phyloP scores from a whole-genome alignment of 495 filamentous ascomycete genomes.

The Talaromyces proteolyticus region DNA sequence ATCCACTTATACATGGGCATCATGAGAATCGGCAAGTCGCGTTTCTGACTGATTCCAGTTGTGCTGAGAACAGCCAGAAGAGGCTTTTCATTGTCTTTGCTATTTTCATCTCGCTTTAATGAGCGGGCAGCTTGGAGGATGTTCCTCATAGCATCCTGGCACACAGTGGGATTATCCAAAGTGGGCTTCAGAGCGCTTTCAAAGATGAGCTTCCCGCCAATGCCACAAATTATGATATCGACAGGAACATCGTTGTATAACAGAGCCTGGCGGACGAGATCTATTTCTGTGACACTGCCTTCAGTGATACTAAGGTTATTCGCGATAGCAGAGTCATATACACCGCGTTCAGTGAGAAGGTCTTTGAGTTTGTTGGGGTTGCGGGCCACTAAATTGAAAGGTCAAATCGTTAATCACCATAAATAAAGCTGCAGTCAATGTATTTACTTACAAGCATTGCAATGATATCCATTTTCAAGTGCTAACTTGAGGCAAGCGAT shows the following conservation, averaged over 20 bases:
- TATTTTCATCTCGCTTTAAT: background rate
- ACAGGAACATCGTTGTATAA: background rate
- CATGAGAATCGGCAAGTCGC: constrained; percentile 27
- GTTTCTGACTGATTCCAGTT: constrained; percentile 20
- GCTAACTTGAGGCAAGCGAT: constrained; percentile 39
- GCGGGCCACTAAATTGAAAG: background rate
- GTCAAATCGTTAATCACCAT: too few species aligned
- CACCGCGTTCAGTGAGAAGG: background rate
- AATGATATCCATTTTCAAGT: constrained; percentile 43
- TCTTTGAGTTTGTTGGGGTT: background rate
- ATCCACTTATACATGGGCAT: constrained; percentile 22
- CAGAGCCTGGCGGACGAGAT: background rate
- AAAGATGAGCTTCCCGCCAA: constrained; percentile 31
- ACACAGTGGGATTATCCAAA: constrained; percentile 11
- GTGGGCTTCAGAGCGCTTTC: constrained; percentile 1
- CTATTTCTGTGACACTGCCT: background rate
- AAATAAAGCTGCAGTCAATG: background rate
- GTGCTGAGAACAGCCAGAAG: constrained; percentile 17
- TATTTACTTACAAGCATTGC: background rate
- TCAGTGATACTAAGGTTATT: background rate
- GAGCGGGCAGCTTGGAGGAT: background rate
- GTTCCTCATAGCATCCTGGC: background rate
- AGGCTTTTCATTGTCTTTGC: constrained; percentile 10
- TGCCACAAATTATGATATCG: constrained; percentile 31
- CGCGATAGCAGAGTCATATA: background rate